These are phyloP conservation scores for Leishmania lainsoni DNA, from an alignment of 208 protist species.

Conservation along the genomic window DNA sequence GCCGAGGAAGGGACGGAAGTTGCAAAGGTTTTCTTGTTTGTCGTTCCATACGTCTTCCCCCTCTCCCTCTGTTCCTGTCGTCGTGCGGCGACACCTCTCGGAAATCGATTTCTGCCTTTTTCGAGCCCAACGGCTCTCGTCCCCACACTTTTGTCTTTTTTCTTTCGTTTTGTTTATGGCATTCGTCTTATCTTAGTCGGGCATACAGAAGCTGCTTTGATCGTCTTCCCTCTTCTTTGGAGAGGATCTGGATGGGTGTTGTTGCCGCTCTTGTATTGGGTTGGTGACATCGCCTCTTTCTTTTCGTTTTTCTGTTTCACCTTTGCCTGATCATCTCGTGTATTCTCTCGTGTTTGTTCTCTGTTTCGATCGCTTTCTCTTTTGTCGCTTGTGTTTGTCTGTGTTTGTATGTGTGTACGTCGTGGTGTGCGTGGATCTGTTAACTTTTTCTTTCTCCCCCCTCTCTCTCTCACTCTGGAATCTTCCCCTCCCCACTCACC, in stretches of 20 bases:
- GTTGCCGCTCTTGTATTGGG: background rate
- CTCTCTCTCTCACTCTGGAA: background rate
- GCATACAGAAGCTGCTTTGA: background rate
- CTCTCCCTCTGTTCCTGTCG: conserved; percentile 12
- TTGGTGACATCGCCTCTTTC: background rate
- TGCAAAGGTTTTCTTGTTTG: background rate
- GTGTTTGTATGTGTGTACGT: background rate
- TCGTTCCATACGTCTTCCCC: background rate
- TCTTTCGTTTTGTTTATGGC: no score
- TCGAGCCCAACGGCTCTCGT: background rate
- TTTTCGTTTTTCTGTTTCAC: conserved; percentile 7
- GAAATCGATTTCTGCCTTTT: background rate
- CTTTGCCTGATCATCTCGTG: background rate
- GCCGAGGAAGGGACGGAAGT: conserved; percentile 2
- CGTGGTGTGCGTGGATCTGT: background rate
- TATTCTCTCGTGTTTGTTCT: background rate
- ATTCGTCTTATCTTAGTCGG: background rate
- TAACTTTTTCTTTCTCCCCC: background rate
- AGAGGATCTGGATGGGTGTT: background rate
- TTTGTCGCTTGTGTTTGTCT: background rate
- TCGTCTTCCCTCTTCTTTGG: background rate
- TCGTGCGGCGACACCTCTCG: background rate
- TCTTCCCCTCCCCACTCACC: background rate
- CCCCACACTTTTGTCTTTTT: background rate
- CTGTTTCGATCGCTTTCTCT: background rate